Conservation (phyloP, 176 grass and related monocot species). For the Eragrostis nindensis region DNA sequence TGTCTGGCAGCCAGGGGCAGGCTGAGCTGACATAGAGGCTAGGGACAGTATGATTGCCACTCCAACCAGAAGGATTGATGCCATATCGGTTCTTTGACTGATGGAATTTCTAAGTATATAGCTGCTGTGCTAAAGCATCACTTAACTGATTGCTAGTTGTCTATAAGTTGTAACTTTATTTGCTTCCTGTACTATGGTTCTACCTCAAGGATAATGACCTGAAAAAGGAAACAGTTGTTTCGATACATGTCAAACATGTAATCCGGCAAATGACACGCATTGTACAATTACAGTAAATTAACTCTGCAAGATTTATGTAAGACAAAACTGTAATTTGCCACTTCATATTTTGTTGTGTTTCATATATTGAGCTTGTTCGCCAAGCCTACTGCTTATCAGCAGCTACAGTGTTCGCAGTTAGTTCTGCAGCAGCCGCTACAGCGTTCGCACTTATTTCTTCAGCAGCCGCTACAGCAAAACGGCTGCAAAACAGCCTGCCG, state of each 20-base stretch:
- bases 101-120: background rate
- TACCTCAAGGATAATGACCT: background rate
- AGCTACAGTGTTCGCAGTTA: too few species aligned
- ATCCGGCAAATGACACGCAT: background rate
- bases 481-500: too few species aligned
- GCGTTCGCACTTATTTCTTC: too few species aligned
- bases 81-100: background rate
- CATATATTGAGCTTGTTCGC: too few species aligned
- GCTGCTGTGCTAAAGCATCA: background rate
- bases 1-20: background rate
- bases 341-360: background rate
- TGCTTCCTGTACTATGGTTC: background rate
- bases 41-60: background rate
- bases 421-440: too few species aligned
- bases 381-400: too few species aligned
- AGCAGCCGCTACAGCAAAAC: too few species aligned
- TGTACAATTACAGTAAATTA: background rate
- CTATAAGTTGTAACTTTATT: background rate
- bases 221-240: background rate
- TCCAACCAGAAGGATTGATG: background rate
- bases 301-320: background rate
- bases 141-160: background rate
- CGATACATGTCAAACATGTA: background rate
- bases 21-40: slow-evolving; percentile 3
- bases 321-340: background rate